A percentile compares a stretch with the other conserved stretches of the same genome.
Evolutionary conservation across 371 early-diverging fungal species (phyloP).

Genomic region (Mucor saturninus): DNA sequence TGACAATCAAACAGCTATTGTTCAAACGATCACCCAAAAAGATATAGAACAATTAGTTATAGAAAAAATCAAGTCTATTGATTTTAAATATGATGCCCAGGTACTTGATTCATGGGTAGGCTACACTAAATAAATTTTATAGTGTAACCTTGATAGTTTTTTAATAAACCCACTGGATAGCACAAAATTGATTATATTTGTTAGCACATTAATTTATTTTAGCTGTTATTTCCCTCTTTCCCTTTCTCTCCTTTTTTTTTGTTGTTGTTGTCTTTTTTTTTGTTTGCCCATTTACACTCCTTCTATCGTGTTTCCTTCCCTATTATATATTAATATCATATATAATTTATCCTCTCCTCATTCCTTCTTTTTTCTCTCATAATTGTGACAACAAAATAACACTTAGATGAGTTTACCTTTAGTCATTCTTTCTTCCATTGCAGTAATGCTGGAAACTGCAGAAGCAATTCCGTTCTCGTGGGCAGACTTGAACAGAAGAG

Average conservation of each 20-base stretch:
- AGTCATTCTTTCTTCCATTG: conserved; percentile 20
- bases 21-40: background rate
- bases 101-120: conserved; percentile 19
- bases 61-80: conserved; percentile 17
- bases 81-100: conserved; percentile 25
- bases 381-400: background rate
- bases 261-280: conserved; percentile 6
- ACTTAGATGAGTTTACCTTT: conserved; percentile 17
- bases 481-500: conserved; percentile 18
- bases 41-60: background rate
- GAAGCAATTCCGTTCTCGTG: conserved; percentile 18
- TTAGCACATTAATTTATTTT: conserved; percentile 14
- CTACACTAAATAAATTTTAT: conserved; percentile 9
- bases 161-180: conserved; percentile 11
- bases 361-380: background rate
- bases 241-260: conserved; percentile 7
- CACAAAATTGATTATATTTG: conserved; percentile 17
- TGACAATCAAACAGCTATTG: conserved; percentile 37
- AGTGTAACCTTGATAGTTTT: conserved; percentile 9
- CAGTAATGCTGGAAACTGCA: conserved; percentile 13
- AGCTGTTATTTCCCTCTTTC: background rate
- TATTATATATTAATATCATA: conserved; percentile 8
- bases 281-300: conserved; percentile 12
- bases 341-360: background rate
- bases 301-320: conserved; percentile 10